Conservation (phyloP, 306 rosid species). For the Casuarina equisetifolia region DNA sequence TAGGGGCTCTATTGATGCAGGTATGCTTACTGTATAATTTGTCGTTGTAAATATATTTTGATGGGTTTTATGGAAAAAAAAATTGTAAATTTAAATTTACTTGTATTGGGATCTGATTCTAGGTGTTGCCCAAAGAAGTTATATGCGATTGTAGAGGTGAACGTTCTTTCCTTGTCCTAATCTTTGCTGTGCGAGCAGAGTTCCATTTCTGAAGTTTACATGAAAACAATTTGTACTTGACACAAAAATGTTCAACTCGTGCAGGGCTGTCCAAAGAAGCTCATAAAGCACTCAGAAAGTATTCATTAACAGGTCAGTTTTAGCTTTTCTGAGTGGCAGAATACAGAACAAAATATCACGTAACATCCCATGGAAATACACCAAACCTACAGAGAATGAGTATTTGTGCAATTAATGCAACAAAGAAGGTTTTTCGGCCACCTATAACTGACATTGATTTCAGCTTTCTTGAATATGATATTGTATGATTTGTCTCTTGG, state of each 20-base stretch:
- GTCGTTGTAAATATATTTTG: slow-evolving; percentile 18
- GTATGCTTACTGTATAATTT: slow-evolving; percentile 43
- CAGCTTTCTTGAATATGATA: not conserved
- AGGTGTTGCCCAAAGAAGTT: slow-evolving; percentile 97
- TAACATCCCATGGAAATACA: not conserved
- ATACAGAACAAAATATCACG: not conserved
- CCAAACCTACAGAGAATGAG: slow-evolving; percentile 9
- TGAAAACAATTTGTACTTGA: slow-evolving; percentile 18
- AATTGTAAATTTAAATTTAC: slow-evolving; percentile 28
- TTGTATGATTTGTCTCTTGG: not conserved
- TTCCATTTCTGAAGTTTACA: slow-evolving; percentile 23
- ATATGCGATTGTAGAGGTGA: slow-evolving; percentile 77
- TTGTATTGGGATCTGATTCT: slow-evolving; percentile 31
- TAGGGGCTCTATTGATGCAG: slow-evolving; percentile 92
- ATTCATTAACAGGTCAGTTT: slow-evolving; percentile 65
- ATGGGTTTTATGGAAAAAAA: slow-evolving; percentile 5
- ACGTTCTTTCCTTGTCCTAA: slow-evolving; percentile 17
- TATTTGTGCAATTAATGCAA: slow-evolving; percentile 17
- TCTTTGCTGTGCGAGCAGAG: slow-evolving; percentile 14
- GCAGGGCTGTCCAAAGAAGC: slow-evolving; percentile 81
- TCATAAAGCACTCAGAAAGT: slow-evolving; percentile 75
- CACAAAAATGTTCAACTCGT: slow-evolving; percentile 19
- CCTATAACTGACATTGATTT: not conserved
- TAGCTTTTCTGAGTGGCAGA: not conserved
- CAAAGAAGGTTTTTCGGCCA: not conserved